A percentile compares a stretch with the other conserved stretches of the same genome.
phyloP scores from a whole-genome alignment of 2,329 filamentous ascomycete species.

The Xylaria sp. region DNA sequence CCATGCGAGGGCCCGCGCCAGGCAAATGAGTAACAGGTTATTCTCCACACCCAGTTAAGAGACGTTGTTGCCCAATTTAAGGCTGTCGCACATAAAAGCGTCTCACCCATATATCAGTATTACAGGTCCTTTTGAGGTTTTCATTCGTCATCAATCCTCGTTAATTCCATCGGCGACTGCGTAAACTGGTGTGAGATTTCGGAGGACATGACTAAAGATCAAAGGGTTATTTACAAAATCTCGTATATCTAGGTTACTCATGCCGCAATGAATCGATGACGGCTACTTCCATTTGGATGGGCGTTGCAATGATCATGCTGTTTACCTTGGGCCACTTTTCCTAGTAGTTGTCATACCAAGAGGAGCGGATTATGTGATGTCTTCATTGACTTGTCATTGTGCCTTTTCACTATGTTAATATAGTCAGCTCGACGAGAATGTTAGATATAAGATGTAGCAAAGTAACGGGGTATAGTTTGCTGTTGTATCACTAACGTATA shows the following conservation, averaged over 20 bases:
- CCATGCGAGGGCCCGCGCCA: no score
- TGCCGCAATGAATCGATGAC: neutral
- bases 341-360: neutral
- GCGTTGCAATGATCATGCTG: slow-evolving; percentile 7
- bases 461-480: neutral
- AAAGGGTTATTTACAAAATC: no score
- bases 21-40: no score
- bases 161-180: slow-evolving; percentile 22
- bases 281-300: neutral
- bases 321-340: slow-evolving; percentile 10
- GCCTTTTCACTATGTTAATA: neutral
- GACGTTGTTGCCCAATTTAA: no score
- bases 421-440: neutral
- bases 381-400: neutral
- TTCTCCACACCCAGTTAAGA: no score
- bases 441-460: neutral
- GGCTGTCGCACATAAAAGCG: no score
- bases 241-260: neutral
- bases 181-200: slow-evolving; percentile 25
- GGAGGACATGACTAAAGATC: neutral
- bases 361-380: neutral
- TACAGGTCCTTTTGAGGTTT: no score
- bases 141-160: slow-evolving; percentile 20
- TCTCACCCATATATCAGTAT: no score
- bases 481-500: neutral